A percentile compares a stretch with the other conserved stretches of the same genome.
Evolutionary conservation across 2,329 filamentous ascomycete species (phyloP).

Genomic region (Ampelomyces quisqualis): DNA sequence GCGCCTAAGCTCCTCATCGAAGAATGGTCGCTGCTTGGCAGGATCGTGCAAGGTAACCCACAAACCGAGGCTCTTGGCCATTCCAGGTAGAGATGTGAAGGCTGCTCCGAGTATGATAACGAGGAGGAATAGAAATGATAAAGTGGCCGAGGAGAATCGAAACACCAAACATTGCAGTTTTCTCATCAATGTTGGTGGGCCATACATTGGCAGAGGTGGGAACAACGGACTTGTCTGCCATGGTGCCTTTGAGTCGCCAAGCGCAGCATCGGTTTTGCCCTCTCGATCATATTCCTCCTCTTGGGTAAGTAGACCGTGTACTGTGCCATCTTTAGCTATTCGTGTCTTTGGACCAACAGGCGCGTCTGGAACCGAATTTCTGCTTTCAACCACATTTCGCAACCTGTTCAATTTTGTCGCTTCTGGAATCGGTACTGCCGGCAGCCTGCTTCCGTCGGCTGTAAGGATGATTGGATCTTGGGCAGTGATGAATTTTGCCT

Average conservation of each 20-base stretch:
- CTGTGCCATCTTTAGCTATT: slow-evolving; percentile 47
- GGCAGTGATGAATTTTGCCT: slow-evolving; percentile 64
- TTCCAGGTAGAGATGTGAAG: slow-evolving; percentile 63
- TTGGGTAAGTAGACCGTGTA: slow-evolving; percentile 40
- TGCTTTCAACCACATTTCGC: slow-evolving; percentile 53
- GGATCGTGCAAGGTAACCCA: slow-evolving; percentile 62
- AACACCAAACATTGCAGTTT: slow-evolving; percentile 67
- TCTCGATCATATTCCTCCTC: slow-evolving; percentile 33
- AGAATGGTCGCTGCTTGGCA: slow-evolving; percentile 64
- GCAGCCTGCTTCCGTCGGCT: slow-evolving; percentile 64
- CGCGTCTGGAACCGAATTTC: slow-evolving; percentile 34
- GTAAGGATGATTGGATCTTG: slow-evolving; percentile 72
- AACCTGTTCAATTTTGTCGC: slow-evolving; percentile 68
- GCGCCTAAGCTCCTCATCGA: slow-evolving; percentile 68
- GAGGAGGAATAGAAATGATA: slow-evolving; percentile 75
- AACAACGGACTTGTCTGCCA: slow-evolving; percentile 78
- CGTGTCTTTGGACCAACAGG: slow-evolving; percentile 35
- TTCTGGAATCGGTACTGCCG: slow-evolving; percentile 68
- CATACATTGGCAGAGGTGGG: slow-evolving; percentile 79
- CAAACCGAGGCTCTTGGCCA: slow-evolving; percentile 53
- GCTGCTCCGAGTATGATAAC: slow-evolving; percentile 74
- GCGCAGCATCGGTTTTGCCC: slow-evolving; percentile 49
- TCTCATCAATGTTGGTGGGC: slow-evolving; percentile 67
- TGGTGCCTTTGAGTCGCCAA: slow-evolving; percentile 55
- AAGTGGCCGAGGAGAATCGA: slow-evolving; percentile 66